phyloP scores from a whole-genome alignment of 805 yeast species.

The Wickerhamiella dianesei region DNA sequence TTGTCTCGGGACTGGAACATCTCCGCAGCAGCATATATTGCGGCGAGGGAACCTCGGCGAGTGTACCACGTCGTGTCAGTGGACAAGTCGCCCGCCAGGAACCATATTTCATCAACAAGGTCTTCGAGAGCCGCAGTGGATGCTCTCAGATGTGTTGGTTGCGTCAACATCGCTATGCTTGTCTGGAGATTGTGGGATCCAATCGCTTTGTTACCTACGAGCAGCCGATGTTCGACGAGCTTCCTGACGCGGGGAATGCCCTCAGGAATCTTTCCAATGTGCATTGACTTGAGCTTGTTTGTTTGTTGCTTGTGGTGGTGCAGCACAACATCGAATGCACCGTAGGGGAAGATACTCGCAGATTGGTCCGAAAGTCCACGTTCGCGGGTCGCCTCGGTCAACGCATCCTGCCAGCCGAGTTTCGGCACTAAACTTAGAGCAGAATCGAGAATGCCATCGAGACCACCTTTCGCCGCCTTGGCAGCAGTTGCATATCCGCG shows the following conservation, averaged over 20 bases:
- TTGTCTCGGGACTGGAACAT: conserved; percentile 67
- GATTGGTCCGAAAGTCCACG: conserved; percentile 41
- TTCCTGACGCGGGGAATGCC: conserved; percentile 25
- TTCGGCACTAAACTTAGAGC: conserved; percentile 35
- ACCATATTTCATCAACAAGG: conserved; percentile 72
- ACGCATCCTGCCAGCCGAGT: conserved; percentile 39
- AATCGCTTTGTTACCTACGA: conserved; percentile 28
- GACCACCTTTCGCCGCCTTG: neutral
- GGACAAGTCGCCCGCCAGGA: conserved; percentile 61
- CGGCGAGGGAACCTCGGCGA: conserved; percentile 58
- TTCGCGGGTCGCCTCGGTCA: conserved; percentile 36
- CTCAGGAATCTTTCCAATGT: neutral
- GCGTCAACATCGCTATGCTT: conserved; percentile 47
- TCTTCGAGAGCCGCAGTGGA: conserved; percentile 58
- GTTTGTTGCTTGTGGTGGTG: conserved; percentile 34
- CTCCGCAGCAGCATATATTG: conserved; percentile 58
- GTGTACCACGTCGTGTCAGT: conserved; percentile 85
- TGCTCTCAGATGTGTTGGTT: conserved; percentile 45
- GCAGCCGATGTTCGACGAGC: conserved; percentile 32
- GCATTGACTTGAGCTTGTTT: conserved; percentile 16
- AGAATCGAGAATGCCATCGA: conserved; percentile 25
- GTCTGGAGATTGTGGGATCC: conserved; percentile 14
- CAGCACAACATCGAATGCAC: conserved; percentile 42
- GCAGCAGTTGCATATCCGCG: neutral
- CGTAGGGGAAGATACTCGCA: conserved; percentile 31